Conservation (phyloP, 2,329 filamentous ascomycete genomes). For the Xylaria arbuscula region DNA sequence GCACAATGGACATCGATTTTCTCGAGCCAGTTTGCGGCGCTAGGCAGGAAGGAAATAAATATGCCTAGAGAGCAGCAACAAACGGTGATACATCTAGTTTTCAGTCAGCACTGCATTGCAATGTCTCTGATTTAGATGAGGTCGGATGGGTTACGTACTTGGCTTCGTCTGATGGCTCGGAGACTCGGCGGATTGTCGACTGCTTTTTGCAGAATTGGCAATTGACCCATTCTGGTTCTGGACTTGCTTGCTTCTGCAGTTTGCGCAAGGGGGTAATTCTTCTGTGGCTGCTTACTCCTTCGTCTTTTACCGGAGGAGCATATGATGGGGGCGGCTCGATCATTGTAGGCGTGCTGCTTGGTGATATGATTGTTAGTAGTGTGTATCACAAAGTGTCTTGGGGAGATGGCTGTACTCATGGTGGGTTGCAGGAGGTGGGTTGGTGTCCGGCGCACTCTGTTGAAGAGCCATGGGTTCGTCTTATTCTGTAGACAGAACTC, state of each 20-base stretch:
- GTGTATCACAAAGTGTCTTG: not conserved
- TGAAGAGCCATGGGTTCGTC: not conserved
- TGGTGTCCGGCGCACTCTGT: not conserved
- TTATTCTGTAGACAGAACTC: too few relatives aligned
- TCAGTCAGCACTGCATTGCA: not conserved
- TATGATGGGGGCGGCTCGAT: not conserved
- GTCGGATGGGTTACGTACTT: slow-evolving; percentile 8
- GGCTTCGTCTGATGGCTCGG: slow-evolving; percentile 25
- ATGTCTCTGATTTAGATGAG: not conserved
- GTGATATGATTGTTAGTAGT: not conserved
- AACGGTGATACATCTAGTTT: slow-evolving; percentile 7
- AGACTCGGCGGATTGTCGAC: slow-evolving; percentile 20
- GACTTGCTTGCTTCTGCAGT: not conserved
- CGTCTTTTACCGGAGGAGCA: slow-evolving; percentile 1
- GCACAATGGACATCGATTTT: slow-evolving; percentile 26
- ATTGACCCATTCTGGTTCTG: slow-evolving; percentile 22
- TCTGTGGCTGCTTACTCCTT: not conserved
- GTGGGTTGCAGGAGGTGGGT: not conserved
- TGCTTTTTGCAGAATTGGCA: slow-evolving; percentile 19
- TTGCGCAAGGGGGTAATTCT: slow-evolving; percentile 15
- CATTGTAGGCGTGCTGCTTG: slow-evolving; percentile 13
- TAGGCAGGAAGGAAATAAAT: not conserved
- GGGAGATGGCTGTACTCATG: not conserved
- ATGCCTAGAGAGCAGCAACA: slow-evolving; percentile 11
- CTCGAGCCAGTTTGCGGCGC: not conserved